Percentiles rank a stretch among this genome's conserved stretches.
phyloP scores from a whole-genome alignment of 2,329 filamentous ascomycete species.

The Fusarium sp. region DNA sequence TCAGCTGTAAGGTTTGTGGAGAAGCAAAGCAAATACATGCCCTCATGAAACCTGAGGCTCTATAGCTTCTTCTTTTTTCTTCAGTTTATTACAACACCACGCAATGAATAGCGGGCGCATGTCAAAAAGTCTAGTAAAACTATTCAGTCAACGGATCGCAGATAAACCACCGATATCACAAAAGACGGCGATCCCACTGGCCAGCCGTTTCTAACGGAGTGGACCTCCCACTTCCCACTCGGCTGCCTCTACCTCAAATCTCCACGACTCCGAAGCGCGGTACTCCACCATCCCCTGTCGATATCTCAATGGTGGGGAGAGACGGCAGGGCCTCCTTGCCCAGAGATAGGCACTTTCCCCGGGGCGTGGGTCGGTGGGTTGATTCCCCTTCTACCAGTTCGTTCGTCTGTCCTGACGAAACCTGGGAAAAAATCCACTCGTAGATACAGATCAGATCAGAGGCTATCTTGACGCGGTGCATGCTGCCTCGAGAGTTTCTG shows the following conservation, averaged over 20 bases:
- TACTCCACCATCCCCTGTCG: not conserved
- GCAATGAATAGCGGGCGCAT: not conserved
- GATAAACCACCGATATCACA: slow-evolving; percentile 20
- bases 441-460: slow-evolving; percentile 22
- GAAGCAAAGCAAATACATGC: not conserved
- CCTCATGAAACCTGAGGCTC: not conserved
- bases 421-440: slow-evolving; percentile 6
- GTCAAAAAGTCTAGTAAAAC: slow-evolving; percentile 9
- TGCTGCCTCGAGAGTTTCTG: not conserved
- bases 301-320: slow-evolving; percentile 10
- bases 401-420: not conserved
- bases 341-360: slow-evolving; percentile 35
- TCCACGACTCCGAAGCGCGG: slow-evolving; percentile 1
- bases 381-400: not conserved
- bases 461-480: not conserved
- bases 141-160: slow-evolving; percentile 17
- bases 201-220: not conserved
- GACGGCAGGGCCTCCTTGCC: not conserved
- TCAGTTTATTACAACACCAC: not conserved
- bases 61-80: not conserved
- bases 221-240: not conserved
- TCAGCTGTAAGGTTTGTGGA: not conserved
- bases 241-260: not conserved
- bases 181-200: slow-evolving; percentile 11
- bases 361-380: slow-evolving; percentile 12